A percentile compares a stretch with the other conserved stretches of the same genome.
Conservation (phyloP, 352 stramenopile species). For the Lagenidium sp. region DNA sequence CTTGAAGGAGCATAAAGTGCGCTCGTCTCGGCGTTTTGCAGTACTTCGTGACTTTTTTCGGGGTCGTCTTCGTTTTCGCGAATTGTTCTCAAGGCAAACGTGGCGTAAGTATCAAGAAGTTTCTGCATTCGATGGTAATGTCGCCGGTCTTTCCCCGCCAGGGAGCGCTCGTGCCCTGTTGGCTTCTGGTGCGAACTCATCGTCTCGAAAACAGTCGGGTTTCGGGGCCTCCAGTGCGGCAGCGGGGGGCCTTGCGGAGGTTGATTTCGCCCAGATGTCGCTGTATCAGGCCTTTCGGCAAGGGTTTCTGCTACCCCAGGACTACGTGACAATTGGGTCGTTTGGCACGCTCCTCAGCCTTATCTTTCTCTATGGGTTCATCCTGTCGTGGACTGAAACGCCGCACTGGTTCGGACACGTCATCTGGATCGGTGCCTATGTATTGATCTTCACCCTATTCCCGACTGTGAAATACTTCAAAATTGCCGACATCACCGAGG, state of each 20-base stretch:
- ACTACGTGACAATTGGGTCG: slow-evolving; percentile 62
- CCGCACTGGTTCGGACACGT: slow-evolving; percentile 63
- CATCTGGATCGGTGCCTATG: slow-evolving; percentile 53
- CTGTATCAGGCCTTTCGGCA: slow-evolving; percentile 63
- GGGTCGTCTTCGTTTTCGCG: slow-evolving; percentile 18
- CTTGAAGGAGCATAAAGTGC: no score
- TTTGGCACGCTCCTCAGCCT: slow-evolving; percentile 44
- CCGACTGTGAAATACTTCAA: slow-evolving; percentile 78
- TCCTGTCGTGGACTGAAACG: slow-evolving; percentile 55
- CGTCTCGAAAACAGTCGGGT: background rate
- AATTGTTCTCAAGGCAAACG: slow-evolving; percentile 34
- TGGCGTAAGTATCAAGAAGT: slow-evolving; percentile 55
- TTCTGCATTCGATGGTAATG: slow-evolving; percentile 5
- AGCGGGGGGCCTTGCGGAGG: slow-evolving; percentile 4
- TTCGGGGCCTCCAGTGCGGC: background rate
- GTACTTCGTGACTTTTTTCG: slow-evolving; percentile 27
- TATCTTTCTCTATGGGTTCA: slow-evolving; percentile 56
- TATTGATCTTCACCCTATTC: slow-evolving; percentile 58
- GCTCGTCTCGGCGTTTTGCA: slow-evolving; percentile 19
- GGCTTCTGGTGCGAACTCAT: background rate
- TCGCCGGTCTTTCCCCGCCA: slow-evolving; percentile 5
- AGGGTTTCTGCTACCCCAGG: slow-evolving; percentile 59
- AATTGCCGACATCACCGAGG: slow-evolving; percentile 36
- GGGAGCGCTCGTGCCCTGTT: slow-evolving; percentile 10
- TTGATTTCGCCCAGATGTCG: slow-evolving; percentile 68